Conservation (phyloP, 257 asterid species). For the Fraxinus anomala region DNA sequence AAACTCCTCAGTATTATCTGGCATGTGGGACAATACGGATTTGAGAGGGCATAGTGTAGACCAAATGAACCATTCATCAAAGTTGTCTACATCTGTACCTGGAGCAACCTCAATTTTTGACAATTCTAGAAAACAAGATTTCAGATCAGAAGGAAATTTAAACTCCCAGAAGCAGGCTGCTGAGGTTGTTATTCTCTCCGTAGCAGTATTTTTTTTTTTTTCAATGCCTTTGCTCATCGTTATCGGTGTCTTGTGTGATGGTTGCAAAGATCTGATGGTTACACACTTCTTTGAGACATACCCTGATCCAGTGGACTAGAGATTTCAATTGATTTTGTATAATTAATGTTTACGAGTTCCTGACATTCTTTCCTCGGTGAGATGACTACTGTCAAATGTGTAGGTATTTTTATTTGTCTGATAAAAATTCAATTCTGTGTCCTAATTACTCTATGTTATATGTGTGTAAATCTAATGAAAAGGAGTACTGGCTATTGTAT, state of each 20-base stretch:
- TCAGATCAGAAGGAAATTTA: slow-evolving; percentile 39
- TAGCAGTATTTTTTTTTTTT: slow-evolving; percentile 12
- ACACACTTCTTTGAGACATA: too few species aligned
- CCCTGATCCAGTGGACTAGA: background rate
- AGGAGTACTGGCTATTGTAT: background rate
- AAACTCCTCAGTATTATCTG: slow-evolving; percentile 41
- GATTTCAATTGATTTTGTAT: background rate
- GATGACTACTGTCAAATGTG: too few species aligned
- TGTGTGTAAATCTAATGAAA: background rate
- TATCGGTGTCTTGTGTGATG: background rate
- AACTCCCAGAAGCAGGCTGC: slow-evolving; percentile 52
- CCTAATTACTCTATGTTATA: background rate
- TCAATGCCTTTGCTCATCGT: slow-evolving; percentile 10
- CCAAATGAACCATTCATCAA: slow-evolving; percentile 51
- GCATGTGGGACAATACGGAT: slow-evolving; percentile 39
- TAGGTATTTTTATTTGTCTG: background rate
- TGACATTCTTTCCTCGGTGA: background rate
- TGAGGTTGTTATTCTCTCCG: slow-evolving; percentile 50
- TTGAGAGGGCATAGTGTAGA: slow-evolving; percentile 39
- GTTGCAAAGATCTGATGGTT: background rate
- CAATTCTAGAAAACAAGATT: slow-evolving; percentile 44
- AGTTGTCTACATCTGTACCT: slow-evolving; percentile 38
- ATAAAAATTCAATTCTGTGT: background rate
- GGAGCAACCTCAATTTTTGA: slow-evolving; percentile 40
- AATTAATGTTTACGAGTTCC: too few species aligned